Base-by-base conservation (phyloP, 2,329 filamentous ascomycete genomes). In the Lasiodiplodia citricola region DNA sequence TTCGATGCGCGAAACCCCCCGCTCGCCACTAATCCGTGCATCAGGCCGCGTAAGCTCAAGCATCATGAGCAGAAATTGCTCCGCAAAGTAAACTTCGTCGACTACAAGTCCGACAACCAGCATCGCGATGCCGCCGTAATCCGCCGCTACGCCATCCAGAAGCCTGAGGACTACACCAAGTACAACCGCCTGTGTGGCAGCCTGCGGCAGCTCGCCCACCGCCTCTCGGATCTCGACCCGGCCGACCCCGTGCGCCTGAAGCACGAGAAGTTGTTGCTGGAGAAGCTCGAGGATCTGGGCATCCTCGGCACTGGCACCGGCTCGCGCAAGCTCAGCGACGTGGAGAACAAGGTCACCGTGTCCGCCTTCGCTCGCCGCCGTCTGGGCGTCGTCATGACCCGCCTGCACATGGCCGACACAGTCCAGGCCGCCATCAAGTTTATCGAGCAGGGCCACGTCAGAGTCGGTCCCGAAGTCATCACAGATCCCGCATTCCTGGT, bases 241-340 rank as follows among this genome's bases (percentile, higher is more conserved):
- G 90, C 92, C 38, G 96, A 91, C 75, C 85, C 92, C 7, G 87
- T 92, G 71, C 91, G 96, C 68, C 87, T 88, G 72, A 94, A 96
- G 80, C 91, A 96, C 79, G 96, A 99, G 81, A 88, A 91, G 66
- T 87, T 96, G 65, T 85, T 99, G 60, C 88, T 99, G 44, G 91
- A 95, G 79, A 99, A 99, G 83, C 87, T 99, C 64, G 92, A 94
- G 82, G 91, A 95, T 75, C 96, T 98, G 89, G 96, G 95, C 4
- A 87, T 99, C 64, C 83, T 98, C 35, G 88, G 90, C 13, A 88
- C 87, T 37, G 88, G 89, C 8, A 92, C 92, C 8, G 80, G 80
- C 18, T 82, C 82, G 52, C 81, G 91, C 21, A 89, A 88, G 62
- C 76, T 90, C 70, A 87, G 84, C 67, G 83, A 84, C 69, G 92